Evolutionary conservation across 169 alveolate genomes (phyloP), one percentile per base, ranked within the genome.

Genomic region (Plasmodium adleri): DNA sequence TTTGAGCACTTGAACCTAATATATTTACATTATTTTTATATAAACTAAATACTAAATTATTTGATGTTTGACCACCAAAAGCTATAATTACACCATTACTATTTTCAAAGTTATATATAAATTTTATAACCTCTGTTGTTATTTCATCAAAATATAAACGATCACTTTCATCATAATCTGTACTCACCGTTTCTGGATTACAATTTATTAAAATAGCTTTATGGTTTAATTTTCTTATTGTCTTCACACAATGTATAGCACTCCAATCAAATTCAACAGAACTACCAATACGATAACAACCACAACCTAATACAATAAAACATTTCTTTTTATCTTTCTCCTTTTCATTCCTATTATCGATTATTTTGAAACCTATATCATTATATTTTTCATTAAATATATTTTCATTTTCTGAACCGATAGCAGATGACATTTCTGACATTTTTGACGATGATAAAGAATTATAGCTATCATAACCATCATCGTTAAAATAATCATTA

Each of bases 231-330:
- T 24, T 71, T 15, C 97, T 90, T 28, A 96, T 90, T 2, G 97
- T 94, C 67, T 93, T 92, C 45, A 96, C 95, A 71, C 97, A 94
- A 66, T 93, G 88, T 59, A 96, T 96, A 20, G 97, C 95, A 66
- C 96, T 93, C 98, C 98, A 96, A 78, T 96, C 98, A 90, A 96
- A 96, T 91, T 96, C 98, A 50, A 96, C 97, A 54, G 95, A 85
- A 83, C 96, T 88, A 39, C 97, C 98, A 59, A 95, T 95, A 60
- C 98, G 87, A 88, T 95, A 95, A 54, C 96, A 93, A 26, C 97
- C 98, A 88, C 97, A 96, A 17, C 98, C 98, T 68, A 95, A 80
- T 13, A 95, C 98, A 20, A 93, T 83, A 26, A 93, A 85, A 56
- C 90, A 67, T 62, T 76, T 58, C 49, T 78, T 71, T 10, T 50